These are phyloP conservation scores for Trichoderma polysporum DNA, from an alignment of 2,329 filamentous ascomycete genomes.

Conservation along the genomic window DNA sequence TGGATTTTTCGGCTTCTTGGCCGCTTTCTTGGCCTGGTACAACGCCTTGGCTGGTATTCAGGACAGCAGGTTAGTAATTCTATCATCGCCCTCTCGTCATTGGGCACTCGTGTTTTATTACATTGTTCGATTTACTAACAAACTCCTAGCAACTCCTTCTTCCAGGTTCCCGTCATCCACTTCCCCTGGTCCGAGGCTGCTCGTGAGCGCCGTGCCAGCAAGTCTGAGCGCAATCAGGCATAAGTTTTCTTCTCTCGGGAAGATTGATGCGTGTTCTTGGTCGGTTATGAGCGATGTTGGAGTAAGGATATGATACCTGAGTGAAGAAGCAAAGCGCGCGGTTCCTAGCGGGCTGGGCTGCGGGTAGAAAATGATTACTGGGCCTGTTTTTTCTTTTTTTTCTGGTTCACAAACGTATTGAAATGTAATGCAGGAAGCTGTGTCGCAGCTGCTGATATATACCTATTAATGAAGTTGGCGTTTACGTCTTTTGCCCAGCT, in stretches of 20 bases:
- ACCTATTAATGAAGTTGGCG: slow-evolving; percentile 18
- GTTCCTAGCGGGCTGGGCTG: slow-evolving; percentile 16
- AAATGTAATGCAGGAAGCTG: slow-evolving; percentile 13
- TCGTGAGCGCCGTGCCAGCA: slow-evolving; percentile 54
- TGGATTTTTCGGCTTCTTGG: slow-evolving; percentile 76
- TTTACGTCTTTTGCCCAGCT: slow-evolving; percentile 6
- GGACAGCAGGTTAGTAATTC: slow-evolving; percentile 59
- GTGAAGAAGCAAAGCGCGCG: background rate
- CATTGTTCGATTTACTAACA: slow-evolving; percentile 33
- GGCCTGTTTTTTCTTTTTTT: slow-evolving; percentile 5
- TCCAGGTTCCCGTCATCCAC: slow-evolving; percentile 87
- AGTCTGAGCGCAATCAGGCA: slow-evolving; percentile 37
- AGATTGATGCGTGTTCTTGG: background rate
- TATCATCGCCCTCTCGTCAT: too few species aligned
- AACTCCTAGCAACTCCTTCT: slow-evolving; percentile 71
- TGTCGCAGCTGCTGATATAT: background rate
- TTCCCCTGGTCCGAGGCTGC: slow-evolving; percentile 91
- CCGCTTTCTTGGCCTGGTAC: slow-evolving; percentile 84
- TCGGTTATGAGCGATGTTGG: slow-evolving; percentile 16
- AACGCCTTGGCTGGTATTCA: slow-evolving; percentile 80
- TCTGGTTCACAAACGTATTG: slow-evolving; percentile 14
- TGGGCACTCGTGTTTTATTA: background rate
- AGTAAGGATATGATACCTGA: slow-evolving; percentile 17
- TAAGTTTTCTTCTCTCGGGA: slow-evolving; percentile 1
- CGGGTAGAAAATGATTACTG: background rate